These are phyloP conservation scores for Fusarium nodosum DNA, from an alignment of 2,329 filamentous ascomycete genomes.

Conservation along the genomic window DNA sequence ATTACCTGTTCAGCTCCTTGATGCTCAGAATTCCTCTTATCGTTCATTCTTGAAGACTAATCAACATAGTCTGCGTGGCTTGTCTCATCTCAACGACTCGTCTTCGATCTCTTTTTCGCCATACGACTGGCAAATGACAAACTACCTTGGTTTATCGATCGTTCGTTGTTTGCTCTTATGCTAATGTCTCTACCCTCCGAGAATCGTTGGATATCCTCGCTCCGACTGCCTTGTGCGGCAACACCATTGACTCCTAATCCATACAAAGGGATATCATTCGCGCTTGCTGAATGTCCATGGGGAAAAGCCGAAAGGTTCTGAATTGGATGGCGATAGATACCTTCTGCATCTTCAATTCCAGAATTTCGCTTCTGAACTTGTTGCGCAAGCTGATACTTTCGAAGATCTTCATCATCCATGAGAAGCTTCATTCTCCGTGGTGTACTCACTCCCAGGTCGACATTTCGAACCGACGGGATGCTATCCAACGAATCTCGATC, in stretches of 20 bases:
- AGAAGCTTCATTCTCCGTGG: slow-evolving; percentile 79
- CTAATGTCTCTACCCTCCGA: slow-evolving; percentile 1
- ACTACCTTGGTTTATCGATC: slow-evolving; percentile 2
- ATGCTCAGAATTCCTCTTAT: background rate
- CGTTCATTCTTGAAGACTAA: slow-evolving; percentile 1
- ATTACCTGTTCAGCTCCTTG: background rate
- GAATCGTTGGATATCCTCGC: background rate
- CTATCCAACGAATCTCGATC: slow-evolving; percentile 76
- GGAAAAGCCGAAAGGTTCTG: slow-evolving; percentile 8
- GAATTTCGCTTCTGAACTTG: slow-evolving; percentile 20
- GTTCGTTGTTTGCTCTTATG: background rate
- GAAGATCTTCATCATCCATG: slow-evolving; percentile 82
- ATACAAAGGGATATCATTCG: background rate
- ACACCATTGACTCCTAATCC: slow-evolving; percentile 7
- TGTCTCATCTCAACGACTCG: background rate
- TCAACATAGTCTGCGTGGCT: slow-evolving; percentile 1
- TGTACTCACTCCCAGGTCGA: slow-evolving; percentile 72
- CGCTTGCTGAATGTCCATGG: slow-evolving; percentile 16
- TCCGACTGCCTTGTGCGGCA: slow-evolving; percentile 6
- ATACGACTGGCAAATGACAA: slow-evolving; percentile 43
- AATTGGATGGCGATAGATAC: background rate
- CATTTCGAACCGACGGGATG: slow-evolving; percentile 69
- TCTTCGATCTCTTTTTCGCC: slow-evolving; percentile 17
- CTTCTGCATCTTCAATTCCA: background rate
- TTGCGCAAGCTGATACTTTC: slow-evolving; percentile 77